These are phyloP conservation scores for Fomitiporia mediterranea DNA, from an alignment of 1,284 basidiomycete species.

Conservation along the genomic window DNA sequence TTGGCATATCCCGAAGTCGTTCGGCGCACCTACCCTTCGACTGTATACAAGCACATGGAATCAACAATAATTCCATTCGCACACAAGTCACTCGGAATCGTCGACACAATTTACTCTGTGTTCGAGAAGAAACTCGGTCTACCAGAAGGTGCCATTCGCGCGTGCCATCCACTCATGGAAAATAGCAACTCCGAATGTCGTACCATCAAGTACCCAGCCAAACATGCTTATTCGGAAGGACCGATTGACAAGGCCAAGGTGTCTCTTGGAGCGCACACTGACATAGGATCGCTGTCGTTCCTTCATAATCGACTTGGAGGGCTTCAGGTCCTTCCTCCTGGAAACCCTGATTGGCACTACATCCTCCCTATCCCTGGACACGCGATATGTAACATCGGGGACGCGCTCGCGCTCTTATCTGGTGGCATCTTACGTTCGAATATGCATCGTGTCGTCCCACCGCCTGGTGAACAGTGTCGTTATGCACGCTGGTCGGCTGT, in stretches of 20 bases:
- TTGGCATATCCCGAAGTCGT: conserved; percentile 48
- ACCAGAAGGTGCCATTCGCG: conserved; percentile 43
- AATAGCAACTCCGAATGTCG: conserved; percentile 57
- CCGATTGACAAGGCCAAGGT: conserved; percentile 24
- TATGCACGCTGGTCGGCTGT: conserved; percentile 55
- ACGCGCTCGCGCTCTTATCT: conserved; percentile 52
- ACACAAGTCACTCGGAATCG: conserved; percentile 51
- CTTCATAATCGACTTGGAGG: conserved; percentile 69
- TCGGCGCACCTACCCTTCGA: conserved; percentile 52
- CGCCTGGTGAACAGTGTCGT: conserved; percentile 39
- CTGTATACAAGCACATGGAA: conserved; percentile 47
- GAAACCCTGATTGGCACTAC: conserved; percentile 60
- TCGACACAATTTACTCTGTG: conserved; percentile 47
- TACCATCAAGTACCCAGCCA: conserved; percentile 40
- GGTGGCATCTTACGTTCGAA: conserved; percentile 56
- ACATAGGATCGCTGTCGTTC: conserved; percentile 48
- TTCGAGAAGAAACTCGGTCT: conserved; percentile 56
- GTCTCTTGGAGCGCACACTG: conserved; percentile 49
- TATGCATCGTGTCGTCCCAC: conserved; percentile 42
- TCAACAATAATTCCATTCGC: conserved; percentile 50
- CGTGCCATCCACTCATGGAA: conserved; percentile 42
- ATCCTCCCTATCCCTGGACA: conserved; percentile 50
- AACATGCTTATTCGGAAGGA: background rate
- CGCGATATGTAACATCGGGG: conserved; percentile 58
- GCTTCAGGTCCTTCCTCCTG: conserved; percentile 63